Conservation (phyloP, 345 rosid genomes). For the Chamaenerion angustifolium region DNA sequence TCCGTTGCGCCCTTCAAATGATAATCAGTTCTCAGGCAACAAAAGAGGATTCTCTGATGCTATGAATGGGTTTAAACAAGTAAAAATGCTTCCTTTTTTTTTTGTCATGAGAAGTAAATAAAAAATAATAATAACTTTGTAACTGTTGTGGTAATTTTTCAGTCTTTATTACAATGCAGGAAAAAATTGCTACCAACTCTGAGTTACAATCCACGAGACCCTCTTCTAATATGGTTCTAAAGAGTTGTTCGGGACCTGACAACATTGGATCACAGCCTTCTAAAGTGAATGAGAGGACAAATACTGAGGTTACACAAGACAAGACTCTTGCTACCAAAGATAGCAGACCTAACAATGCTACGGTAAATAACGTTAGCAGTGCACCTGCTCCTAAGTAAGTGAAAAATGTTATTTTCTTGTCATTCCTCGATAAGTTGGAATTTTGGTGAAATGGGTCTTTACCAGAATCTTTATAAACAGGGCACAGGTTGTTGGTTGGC, state of each 20-base stretch:
- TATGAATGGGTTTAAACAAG: slow-evolving; percentile 42
- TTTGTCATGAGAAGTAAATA: no score
- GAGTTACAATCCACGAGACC: slow-evolving; percentile 29
- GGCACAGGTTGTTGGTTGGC: slow-evolving; percentile 71
- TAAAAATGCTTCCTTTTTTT: slow-evolving; percentile 13
- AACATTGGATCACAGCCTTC: slow-evolving; percentile 9
- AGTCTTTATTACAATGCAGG: slow-evolving; percentile 19
- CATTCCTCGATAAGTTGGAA: background rate
- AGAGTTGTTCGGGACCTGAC: slow-evolving; percentile 24
- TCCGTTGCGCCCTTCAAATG: slow-evolving; percentile 35
- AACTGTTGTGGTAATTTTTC: no score
- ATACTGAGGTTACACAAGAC: slow-evolving; percentile 20
- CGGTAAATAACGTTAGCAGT: slow-evolving; percentile 15
- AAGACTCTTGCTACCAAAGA: background rate
- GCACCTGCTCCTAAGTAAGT: slow-evolving; percentile 44
- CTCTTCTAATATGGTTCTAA: slow-evolving; percentile 29
- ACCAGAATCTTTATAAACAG: slow-evolving; percentile 9
- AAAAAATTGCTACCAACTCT: slow-evolving; percentile 24
- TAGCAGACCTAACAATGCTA: slow-evolving; percentile 11
- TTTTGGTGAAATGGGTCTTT: no score
- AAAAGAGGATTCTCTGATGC: slow-evolving; percentile 48
- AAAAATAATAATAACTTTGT: no score
- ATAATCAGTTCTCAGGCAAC: slow-evolving; percentile 30
- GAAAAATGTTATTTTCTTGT: background rate
- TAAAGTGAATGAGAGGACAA: slow-evolving; percentile 20